These are phyloP conservation scores for Cyberlindnera mycetangii DNA, from an alignment of 805 yeast species.

Conservation along the genomic window DNA sequence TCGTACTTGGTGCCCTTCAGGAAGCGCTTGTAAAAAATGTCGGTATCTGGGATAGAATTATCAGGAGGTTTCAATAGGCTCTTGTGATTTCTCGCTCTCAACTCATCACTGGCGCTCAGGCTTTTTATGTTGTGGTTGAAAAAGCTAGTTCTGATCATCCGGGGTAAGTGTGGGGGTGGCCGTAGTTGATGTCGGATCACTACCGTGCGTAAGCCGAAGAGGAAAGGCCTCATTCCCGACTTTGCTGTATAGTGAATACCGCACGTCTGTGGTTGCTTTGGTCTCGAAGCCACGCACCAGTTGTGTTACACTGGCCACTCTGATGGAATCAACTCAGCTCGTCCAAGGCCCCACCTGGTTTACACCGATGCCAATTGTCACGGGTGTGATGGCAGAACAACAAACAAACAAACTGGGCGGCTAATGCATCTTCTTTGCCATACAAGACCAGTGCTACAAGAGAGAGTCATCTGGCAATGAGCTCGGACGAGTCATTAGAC, in stretches of 20 bases:
- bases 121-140: conserved; percentile 4
- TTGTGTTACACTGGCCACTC: too few species aligned
- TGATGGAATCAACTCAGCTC: too few species aligned
- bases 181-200: conserved; percentile 1
- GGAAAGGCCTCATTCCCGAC: neutral
- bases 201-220: neutral
- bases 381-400: neutral
- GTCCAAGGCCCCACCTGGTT: too few species aligned
- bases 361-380: too few species aligned
- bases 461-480: conserved; percentile 1
- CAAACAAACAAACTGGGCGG: neutral
- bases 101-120: neutral
- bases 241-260: too few species aligned
- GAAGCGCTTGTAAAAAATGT: neutral
- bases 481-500: conserved; percentile 13
- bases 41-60: neutral
- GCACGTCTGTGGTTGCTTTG: too few species aligned
- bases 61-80: neutral
- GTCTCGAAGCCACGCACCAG: too few species aligned
- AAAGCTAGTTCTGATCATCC: conserved; percentile 4
- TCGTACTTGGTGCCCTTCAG: neutral
- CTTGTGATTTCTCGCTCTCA: neutral
- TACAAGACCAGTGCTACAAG: too few species aligned
- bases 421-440: too few species aligned
- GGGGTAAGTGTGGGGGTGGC: conserved; percentile 10